Evolutionary conservation across 805 yeast species (phyloP), one percentile per base, ranked within the genome.

Genomic region (Myxozyma kluyveri): DNA sequence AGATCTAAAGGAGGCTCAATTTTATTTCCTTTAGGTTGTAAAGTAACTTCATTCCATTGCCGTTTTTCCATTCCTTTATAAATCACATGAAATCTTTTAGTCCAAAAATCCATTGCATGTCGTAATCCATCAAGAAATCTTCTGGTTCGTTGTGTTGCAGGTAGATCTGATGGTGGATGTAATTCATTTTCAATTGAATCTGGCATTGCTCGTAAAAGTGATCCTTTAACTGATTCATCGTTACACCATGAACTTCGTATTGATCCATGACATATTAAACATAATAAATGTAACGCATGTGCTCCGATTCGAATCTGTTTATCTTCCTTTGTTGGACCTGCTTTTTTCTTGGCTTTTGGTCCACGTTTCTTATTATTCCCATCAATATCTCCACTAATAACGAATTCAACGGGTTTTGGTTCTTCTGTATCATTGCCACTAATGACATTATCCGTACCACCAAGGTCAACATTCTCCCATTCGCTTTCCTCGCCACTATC

Each of bases 191-290:
- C 67, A 0, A 80, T 67, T 3, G 69, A 67, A 0, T 69, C 67
- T 0, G 93, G 81, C 0, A 87, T 72, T 1, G 75, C 60, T 14
- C 68, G 68, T 22, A 73, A 66, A 12, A 88, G 67, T 7, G 61
- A 58, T 0, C 42, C 44, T 37, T 50, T 44, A 17, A 50, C 46
- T 3, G 49, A 50, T 22, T 29, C 24, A 48, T 80, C 78, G 52
- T 78, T 79, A 54, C 88, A 77, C 96, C 96, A 90, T 4, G 69
- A 59, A 64, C 90, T 91, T 23, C 96, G 75, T 2, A 80, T 62
- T 0, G 73, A 73, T 0, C 89, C 93, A 65, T 87, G 95, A 1
- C 76, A 64, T 48, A 86, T 67, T 79, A 88, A 78, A 22, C 76
- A 67, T 14, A 79, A 71, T 1, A 91, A 60, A 52, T 80, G 77